These are phyloP conservation scores for Neonectria hederae DNA, from an alignment of 2,329 filamentous ascomycete species.

Conservation along the genomic window DNA sequence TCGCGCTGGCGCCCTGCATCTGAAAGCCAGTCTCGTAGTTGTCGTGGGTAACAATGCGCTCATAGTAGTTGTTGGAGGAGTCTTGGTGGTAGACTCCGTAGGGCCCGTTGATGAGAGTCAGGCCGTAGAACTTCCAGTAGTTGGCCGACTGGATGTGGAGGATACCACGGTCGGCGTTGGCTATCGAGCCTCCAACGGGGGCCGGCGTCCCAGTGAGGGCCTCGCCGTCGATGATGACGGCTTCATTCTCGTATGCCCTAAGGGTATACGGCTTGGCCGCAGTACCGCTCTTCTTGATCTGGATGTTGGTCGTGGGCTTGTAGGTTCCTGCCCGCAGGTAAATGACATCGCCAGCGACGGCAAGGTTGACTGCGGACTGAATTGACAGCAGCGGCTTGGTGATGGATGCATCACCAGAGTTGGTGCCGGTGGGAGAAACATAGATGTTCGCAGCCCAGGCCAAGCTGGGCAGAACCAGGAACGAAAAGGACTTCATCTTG, in stretches of 20 bases:
- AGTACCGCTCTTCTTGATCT: conserved; percentile 56
- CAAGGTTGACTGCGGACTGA: conserved; percentile 55
- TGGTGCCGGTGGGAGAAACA: conserved; percentile 53
- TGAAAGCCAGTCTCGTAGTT: conserved; percentile 51
- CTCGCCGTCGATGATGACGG: conserved; percentile 57
- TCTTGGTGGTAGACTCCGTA: conserved; percentile 48
- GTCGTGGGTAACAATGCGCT: conserved; percentile 47
- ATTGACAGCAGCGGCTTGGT: conserved; percentile 54
- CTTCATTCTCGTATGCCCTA: conserved; percentile 51
- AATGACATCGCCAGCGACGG: conserved; percentile 56
- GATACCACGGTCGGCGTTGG: conserved; percentile 53
- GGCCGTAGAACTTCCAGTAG: conserved; percentile 55
- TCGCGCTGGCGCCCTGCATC: conserved; percentile 42
- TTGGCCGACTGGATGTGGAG: conserved; percentile 54
- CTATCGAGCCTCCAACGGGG: conserved; percentile 48
- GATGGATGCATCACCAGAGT: conserved; percentile 47
- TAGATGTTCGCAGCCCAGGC: conserved; percentile 49
- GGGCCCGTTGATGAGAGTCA: conserved; percentile 47
- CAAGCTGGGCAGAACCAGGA: conserved; percentile 8
- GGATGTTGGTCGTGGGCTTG: conserved; percentile 55
- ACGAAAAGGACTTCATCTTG: conserved; percentile 14
- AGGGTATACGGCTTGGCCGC: conserved; percentile 51
- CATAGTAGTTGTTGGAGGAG: conserved; percentile 48
- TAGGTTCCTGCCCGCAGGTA: conserved; percentile 56
- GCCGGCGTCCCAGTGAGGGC: conserved; percentile 47